phyloP scores from a whole-genome alignment of 306 rosid species.

The Quercus parvula region DNA sequence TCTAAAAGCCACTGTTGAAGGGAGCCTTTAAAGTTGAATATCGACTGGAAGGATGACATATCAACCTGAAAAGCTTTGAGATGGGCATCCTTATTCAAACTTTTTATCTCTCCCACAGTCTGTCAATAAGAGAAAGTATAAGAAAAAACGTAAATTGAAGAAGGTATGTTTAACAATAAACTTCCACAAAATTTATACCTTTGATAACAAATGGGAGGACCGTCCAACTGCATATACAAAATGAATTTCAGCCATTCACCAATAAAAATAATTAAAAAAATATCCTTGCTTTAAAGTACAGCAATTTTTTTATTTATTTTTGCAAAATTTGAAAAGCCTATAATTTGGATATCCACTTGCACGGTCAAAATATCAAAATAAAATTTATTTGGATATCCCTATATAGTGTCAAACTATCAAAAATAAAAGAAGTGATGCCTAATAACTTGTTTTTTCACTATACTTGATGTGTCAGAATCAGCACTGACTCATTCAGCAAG shows the following conservation, averaged over 20 bases:
- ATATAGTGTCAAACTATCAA: not conserved
- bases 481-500: not conserved
- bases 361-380: not conserved
- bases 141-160: not conserved
- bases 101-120: constrained; percentile 62
- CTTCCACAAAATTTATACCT: constrained; percentile 42
- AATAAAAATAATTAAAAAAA: not conserved
- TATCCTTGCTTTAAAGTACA: not conserved
- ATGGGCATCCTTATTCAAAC: constrained; percentile 45
- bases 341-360: not conserved
- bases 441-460: not conserved
- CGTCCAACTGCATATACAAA: constrained; percentile 77
- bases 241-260: constrained; percentile 21
- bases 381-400: not conserved
- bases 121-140: constrained; percentile 27
- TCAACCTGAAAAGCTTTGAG: constrained; percentile 75
- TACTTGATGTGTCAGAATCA: not conserved
- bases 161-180: constrained; percentile 6
- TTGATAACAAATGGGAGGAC: constrained; percentile 46
- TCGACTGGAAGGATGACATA: constrained; percentile 57
- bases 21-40: constrained; percentile 48
- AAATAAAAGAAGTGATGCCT: not conserved
- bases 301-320: not conserved
- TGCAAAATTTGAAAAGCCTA: not conserved
- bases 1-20: constrained; percentile 70